Percentiles rank a stretch among this genome's conserved stretches.
These are phyloP conservation scores for Fusarium metavorans DNA, from an alignment of 2,329 filamentous ascomycete genomes.

Conservation along the genomic window DNA sequence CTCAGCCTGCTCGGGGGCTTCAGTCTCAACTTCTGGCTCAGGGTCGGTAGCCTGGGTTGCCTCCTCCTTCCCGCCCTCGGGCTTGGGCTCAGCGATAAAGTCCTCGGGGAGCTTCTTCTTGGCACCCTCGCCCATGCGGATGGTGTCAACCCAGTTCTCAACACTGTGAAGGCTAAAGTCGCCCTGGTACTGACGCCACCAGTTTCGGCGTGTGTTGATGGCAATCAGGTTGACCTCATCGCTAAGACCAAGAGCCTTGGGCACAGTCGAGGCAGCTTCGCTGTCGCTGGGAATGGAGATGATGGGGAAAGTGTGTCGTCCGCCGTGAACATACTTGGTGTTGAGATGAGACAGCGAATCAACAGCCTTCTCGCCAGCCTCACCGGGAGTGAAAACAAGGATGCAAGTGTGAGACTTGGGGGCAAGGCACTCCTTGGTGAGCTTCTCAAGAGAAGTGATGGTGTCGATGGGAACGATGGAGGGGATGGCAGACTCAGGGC, in stretches of 20 bases:
- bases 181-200: slow-evolving; percentile 82
- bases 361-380: slow-evolving; percentile 68
- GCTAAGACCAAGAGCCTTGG: slow-evolving; percentile 66
- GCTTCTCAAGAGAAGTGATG: slow-evolving; percentile 72
- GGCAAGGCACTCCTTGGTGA: slow-evolving; percentile 79
- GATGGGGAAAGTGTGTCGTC: slow-evolving; percentile 83
- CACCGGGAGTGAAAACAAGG: slow-evolving; percentile 75
- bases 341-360: slow-evolving; percentile 77
- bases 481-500: slow-evolving; percentile 47
- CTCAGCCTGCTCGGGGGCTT: slow-evolving; percentile 42
- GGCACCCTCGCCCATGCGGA: slow-evolving; percentile 86
- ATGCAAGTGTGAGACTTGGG: slow-evolving; percentile 86
- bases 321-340: slow-evolving; percentile 76
- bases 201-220: slow-evolving; percentile 84
- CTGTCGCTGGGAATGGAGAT: slow-evolving; percentile 74
- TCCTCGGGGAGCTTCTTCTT: slow-evolving; percentile 80
- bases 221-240: slow-evolving; percentile 79
- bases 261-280: slow-evolving; percentile 57
- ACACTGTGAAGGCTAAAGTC: slow-evolving; percentile 72
- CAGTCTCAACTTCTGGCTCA: slow-evolving; percentile 40
- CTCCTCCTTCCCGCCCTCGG: slow-evolving; percentile 46
- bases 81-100: slow-evolving; percentile 58
- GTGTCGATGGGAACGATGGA: slow-evolving; percentile 72
- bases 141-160: slow-evolving; percentile 90
- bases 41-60: slow-evolving; percentile 42